Evolutionary conservation across 768 basidiomycete species (phyloP).

Genomic region (Dioszegia hungarica): DNA sequence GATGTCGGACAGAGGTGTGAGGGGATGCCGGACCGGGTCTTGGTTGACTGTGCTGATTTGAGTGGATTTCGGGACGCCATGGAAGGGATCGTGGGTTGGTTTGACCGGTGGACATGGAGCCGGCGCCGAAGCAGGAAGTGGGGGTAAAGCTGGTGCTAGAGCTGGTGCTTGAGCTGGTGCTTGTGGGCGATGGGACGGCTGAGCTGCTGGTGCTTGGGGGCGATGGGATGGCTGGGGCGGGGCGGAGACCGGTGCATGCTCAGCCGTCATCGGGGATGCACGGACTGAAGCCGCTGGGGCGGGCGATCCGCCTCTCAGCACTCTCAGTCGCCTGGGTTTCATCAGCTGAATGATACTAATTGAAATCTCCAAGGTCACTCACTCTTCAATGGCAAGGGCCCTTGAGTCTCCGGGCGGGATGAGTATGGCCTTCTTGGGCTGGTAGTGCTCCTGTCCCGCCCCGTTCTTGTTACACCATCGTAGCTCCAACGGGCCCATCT

Average conservation of each 20-base stretch:
- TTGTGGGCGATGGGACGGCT: background rate
- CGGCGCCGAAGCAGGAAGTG: background rate
- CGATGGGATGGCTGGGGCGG: too few relatives aligned
- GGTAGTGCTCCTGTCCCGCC: conserved; percentile 10
- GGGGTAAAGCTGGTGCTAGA: background rate
- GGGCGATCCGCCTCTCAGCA: background rate
- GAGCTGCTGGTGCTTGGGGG: too few relatives aligned
- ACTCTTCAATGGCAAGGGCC: too few relatives aligned
- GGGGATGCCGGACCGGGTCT: conserved; percentile 12
- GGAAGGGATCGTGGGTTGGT: background rate
- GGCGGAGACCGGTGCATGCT: too few relatives aligned
- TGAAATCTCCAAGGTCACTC: background rate
- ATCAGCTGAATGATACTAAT: too few relatives aligned
- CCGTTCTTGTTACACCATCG: conserved; percentile 19
- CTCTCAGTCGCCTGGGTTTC: background rate
- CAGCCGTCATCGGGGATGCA: too few relatives aligned
- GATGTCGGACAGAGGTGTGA: conserved; percentile 20
- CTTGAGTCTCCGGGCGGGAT: too few relatives aligned
- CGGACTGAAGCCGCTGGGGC: background rate
- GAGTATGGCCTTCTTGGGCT: too few relatives aligned
- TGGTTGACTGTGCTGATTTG: conserved; percentile 12
- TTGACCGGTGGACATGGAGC: background rate
- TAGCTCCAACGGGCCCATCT: conserved; percentile 21
- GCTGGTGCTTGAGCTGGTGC: background rate
- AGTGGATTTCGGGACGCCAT: background rate